Evolutionary conservation across 768 basidiomycete genomes (phyloP).

Genomic region (Pholiota microspora): DNA sequence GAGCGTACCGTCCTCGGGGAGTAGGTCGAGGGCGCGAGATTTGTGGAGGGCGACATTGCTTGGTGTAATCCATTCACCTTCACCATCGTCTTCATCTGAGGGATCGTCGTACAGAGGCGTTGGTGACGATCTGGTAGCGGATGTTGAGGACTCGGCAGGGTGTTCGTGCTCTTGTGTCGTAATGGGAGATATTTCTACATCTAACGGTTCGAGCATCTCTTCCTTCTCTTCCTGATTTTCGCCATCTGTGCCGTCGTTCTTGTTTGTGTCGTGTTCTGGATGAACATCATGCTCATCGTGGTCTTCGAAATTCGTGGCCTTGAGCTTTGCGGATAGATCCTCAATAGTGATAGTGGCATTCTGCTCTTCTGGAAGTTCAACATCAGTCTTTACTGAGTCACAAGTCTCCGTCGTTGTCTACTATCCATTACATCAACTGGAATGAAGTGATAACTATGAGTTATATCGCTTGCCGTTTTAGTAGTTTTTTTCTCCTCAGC

Average conservation of each 20-base stretch:
- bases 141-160: slow-evolving; percentile 10
- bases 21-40: slow-evolving; percentile 79
- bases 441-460: background rate
- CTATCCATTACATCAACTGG: slow-evolving; percentile 27
- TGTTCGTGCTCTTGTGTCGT: slow-evolving; percentile 20
- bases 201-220: slow-evolving; percentile 33
- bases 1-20: slow-evolving; percentile 53
- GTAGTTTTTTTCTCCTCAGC: slow-evolving; percentile 26
- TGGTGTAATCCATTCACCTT: slow-evolving; percentile 97
- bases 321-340: slow-evolving; percentile 16
- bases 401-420: slow-evolving; percentile 22
- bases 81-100: slow-evolving; percentile 75
- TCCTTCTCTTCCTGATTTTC: slow-evolving; percentile 9
- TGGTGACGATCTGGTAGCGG: slow-evolving; percentile 20
- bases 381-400: background rate
- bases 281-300: slow-evolving; percentile 15
- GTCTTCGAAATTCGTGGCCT: slow-evolving; percentile 12
- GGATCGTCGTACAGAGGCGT: slow-evolving; percentile 69
- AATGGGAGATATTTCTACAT: slow-evolving; percentile 42
- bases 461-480: slow-evolving; percentile 15
- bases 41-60: slow-evolving; percentile 83
- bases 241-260: slow-evolving; percentile 6
- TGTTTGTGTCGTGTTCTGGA: slow-evolving; percentile 4
- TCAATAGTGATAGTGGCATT: slow-evolving; percentile 12
- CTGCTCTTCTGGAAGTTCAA: slow-evolving; percentile 2